Evolutionary conservation across 176 grass and related monocot genomes (phyloP), one percentile per base, ranked within the genome.

Genomic region (Rhynchospora pubera): DNA sequence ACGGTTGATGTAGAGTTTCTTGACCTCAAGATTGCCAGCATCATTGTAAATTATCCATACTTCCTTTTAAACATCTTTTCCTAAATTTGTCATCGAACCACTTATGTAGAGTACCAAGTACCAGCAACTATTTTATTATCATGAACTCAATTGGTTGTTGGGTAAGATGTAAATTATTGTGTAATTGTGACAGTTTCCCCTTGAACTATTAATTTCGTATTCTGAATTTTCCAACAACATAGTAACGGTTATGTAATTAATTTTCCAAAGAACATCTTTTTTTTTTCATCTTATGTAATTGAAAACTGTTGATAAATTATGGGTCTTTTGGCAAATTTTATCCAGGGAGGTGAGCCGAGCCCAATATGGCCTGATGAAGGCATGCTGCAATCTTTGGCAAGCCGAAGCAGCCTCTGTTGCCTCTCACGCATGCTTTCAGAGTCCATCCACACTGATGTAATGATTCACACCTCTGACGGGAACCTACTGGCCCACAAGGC

Each of bases 1-100:
- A 87, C 70, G 1, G 62, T 98, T 34, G 96, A 95, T 46, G 90
- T 98, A 12, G 96, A 98, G 79, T 98, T 98, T 87, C 78, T 98
- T 77, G 89, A 98, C 83, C 84, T 98, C 69, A 98, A 80, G 82
- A 82, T 94, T 57, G 83, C 85, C 73, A 78, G 45, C 14, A 87
- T 82, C 57, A 92, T 91, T 87, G 92, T 79, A 91, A 94, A 90
- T 80, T 74, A 22, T 18, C 76, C 26, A 24, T 10, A n/a, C 11
- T 63, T 50, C 10, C 14, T 1, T 64, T 61, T 65, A 4, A 6
- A 26, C 26, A 12, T 67, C 13, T 53, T 18, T 74, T 28, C 60
- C 56, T 2, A 84, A 60, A 43, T 47, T 76, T 64, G 21, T 19
- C 9, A 4, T 45, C 44, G 65, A 44, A 16, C 21, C 44, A 69